These are phyloP conservation scores for Handroanthus guayacan DNA, from an alignment of 257 asterid genomes.

Conservation along the genomic window DNA sequence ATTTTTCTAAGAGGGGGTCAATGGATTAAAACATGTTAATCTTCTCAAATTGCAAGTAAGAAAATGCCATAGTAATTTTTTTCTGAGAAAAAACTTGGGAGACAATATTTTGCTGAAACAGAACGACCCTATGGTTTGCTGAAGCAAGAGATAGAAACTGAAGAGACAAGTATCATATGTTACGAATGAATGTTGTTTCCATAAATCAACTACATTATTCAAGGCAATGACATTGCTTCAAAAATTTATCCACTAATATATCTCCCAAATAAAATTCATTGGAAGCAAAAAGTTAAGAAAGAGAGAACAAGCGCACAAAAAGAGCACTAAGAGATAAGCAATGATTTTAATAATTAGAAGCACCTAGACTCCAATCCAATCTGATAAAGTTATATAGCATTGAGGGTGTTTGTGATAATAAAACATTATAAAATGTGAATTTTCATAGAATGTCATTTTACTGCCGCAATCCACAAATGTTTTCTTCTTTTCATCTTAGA, in stretches of 20 bases:
- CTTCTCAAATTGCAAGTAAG: slow-evolving; percentile 9
- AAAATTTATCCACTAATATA: slow-evolving; percentile 6
- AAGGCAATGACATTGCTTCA: not conserved
- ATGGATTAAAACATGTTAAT: slow-evolving; percentile 24
- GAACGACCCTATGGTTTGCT: not conserved
- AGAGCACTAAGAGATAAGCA: not conserved
- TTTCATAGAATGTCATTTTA: not conserved
- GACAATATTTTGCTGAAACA: not conserved
- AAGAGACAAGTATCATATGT: not conserved
- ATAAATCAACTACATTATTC: not conserved
- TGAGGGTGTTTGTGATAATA: not conserved
- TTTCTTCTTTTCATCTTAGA: not conserved
- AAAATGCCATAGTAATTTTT: slow-evolving; percentile 14
- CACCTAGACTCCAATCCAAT: not conserved
- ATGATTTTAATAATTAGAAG: not conserved
- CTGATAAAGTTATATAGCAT: not conserved
- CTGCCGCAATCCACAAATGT: not conserved
- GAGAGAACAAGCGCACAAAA: not conserved
- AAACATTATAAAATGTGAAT: not conserved
- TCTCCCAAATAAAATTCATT: slow-evolving; percentile 9
- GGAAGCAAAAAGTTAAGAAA: not conserved
- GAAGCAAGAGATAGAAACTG: slow-evolving; percentile 10
- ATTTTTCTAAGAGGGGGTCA: slow-evolving; percentile 25
- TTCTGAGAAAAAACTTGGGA: slow-evolving; percentile 8
- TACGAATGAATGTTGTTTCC: not conserved